Conservation (phyloP, 75 land plant genomes). For the Adiantum capillusveneris region DNA sequence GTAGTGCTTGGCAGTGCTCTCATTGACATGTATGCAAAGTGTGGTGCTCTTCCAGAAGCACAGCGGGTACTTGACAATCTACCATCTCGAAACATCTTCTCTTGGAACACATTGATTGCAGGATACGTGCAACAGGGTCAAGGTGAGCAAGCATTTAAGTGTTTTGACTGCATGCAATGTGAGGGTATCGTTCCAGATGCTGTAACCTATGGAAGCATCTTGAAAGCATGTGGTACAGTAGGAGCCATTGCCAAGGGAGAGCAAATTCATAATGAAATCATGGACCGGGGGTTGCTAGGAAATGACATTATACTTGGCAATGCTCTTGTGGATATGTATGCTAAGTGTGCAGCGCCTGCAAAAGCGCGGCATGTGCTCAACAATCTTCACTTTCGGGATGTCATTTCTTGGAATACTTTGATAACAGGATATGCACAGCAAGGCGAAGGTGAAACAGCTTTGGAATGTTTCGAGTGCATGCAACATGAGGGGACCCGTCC, state of each 20-base stretch:
- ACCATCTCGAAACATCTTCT: slow-evolving; percentile 34
- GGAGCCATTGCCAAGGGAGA: slow-evolving; percentile 20
- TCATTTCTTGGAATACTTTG: slow-evolving; percentile 57
- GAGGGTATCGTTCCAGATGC: slow-evolving; percentile 26
- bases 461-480: slow-evolving; percentile 41
- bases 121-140: slow-evolving; percentile 42
- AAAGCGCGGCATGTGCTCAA: slow-evolving; percentile 27
- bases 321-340: slow-evolving; percentile 57
- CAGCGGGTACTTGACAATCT: slow-evolving; percentile 6
- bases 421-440: slow-evolving; percentile 46
- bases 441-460: slow-evolving; percentile 35
- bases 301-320: slow-evolving; percentile 33
- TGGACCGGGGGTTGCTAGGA: slow-evolving; percentile 13
- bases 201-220: slow-evolving; percentile 36
- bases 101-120: slow-evolving; percentile 49
- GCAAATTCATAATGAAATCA: slow-evolving; percentile 3
- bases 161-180: slow-evolving; percentile 30
- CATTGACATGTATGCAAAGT: too few relatives aligned
- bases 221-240: slow-evolving; percentile 41
- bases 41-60: too few relatives aligned
- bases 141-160: slow-evolving; percentile 24
- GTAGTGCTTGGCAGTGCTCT: too few relatives aligned
- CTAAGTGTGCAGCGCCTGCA: slow-evolving; percentile 45
- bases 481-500: slow-evolving; percentile 21
- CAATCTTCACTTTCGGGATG: slow-evolving; percentile 30